Evolutionary conservation across 2,329 filamentous ascomycete genomes (phyloP).

Genomic region (Aureobasidium sp.): DNA sequence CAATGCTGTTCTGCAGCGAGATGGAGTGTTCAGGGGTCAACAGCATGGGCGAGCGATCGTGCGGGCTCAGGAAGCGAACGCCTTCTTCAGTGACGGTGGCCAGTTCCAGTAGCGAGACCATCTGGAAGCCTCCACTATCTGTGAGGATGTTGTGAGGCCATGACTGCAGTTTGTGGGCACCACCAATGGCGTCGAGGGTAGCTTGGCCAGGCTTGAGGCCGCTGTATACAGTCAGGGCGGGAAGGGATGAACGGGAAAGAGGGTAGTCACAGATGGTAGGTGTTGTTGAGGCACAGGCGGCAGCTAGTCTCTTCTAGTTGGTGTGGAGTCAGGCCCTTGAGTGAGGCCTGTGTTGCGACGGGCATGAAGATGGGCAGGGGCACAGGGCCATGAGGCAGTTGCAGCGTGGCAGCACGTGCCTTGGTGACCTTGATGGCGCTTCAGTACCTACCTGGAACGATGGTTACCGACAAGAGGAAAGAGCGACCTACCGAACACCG

Average conservation of each 20-base stretch:
- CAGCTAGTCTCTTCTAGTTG: constrained; percentile 88
- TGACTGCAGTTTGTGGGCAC: constrained; percentile 88
- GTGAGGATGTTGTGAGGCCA: constrained; percentile 96
- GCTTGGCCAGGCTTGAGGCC: constrained; percentile 91
- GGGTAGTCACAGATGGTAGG: constrained; percentile 67
- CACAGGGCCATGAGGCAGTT: constrained; percentile 85
- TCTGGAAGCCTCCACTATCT: constrained; percentile 69
- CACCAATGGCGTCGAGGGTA: constrained; percentile 77
- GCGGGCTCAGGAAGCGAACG: constrained; percentile 90
- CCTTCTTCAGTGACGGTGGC: constrained; percentile 93
- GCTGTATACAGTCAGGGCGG: constrained; percentile 22
- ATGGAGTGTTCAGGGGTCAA: constrained; percentile 97
- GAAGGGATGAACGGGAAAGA: background rate
- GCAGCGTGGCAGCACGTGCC: constrained; percentile 80
- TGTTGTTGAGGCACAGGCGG: constrained; percentile 91
- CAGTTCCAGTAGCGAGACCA: constrained; percentile 92
- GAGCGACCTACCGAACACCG: constrained; percentile 64
- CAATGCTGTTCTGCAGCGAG: constrained; percentile 90
- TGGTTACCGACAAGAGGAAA: background rate
- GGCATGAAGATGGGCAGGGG: constrained; percentile 96
- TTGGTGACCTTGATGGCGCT: constrained; percentile 66
- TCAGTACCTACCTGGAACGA: constrained; percentile 5
- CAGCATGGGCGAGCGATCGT: constrained; percentile 92
- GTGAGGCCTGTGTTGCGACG: constrained; percentile 89
- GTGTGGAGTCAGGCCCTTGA: constrained; percentile 88